Evolutionary conservation across 169 alveolate species (phyloP).

Genomic region (Plasmodium fragile): DNA sequence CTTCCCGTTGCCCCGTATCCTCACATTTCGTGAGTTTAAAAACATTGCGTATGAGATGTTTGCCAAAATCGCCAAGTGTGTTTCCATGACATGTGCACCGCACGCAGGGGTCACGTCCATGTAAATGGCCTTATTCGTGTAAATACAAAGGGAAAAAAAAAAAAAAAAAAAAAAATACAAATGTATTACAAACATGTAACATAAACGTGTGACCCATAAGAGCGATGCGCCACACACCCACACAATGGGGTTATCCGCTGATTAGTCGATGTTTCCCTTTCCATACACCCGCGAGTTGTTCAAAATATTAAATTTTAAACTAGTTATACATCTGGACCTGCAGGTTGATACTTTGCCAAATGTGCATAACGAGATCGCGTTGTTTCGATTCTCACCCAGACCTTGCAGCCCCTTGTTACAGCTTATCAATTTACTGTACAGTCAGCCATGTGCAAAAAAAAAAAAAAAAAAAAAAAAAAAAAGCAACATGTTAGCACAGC

Average conservation of each 20-base stretch:
- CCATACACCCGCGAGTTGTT: not conserved
- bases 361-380: not conserved
- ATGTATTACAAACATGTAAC: not conserved
- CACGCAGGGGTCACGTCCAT: not conserved
- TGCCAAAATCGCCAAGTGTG: not conserved
- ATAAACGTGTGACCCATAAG: not conserved
- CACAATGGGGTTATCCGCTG: not conserved
- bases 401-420: not conserved
- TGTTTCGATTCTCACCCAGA: not conserved
- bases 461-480: not conserved
- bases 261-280: not conserved
- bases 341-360: not conserved
- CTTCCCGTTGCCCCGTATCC: not conserved
- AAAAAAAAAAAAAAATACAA: not conserved
- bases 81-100: not conserved
- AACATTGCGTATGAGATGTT: not conserved
- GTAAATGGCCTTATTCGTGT: not conserved
- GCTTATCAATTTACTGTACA: not conserved
- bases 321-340: not conserved
- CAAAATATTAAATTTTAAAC: not conserved
- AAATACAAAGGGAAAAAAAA: not conserved
- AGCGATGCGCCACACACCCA: not conserved
- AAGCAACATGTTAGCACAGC: not conserved
- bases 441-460: not conserved
- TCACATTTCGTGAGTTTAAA: not conserved